Conservation (phyloP, 1,139 yeast species). For the Saccharomyces pastorianus region DNA sequence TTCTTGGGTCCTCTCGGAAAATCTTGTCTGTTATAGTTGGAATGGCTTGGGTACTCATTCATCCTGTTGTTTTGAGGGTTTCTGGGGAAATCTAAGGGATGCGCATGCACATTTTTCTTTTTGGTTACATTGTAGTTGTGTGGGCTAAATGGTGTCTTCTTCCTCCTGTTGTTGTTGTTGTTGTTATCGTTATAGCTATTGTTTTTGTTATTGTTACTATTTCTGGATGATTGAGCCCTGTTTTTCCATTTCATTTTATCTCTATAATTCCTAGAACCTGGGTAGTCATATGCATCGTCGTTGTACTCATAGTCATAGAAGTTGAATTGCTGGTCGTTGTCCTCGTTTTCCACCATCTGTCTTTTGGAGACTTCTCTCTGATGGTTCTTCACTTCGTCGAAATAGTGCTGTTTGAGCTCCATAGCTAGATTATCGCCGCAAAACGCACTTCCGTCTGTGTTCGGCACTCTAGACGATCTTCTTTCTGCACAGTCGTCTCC, state of each 20-base stretch:
- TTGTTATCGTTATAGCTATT: constrained; percentile 1
- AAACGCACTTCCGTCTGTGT: constrained; percentile 66
- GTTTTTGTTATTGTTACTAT: constrained; percentile 2
- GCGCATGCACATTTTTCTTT: constrained; percentile 9
- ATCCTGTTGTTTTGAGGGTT: neutral
- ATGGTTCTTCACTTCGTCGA: constrained; percentile 42
- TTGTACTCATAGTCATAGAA: constrained; percentile 7
- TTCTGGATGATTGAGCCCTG: constrained; percentile 5
- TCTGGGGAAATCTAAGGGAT: constrained; percentile 2
- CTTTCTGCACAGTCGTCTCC: constrained; percentile 72
- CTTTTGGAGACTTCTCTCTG: constrained; percentile 18
- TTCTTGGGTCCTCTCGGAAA: neutral
- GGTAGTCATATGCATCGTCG: constrained; percentile 4
- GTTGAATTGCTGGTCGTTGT: constrained; percentile 15
- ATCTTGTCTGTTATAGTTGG: neutral
- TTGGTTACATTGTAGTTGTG: constrained; percentile 9
- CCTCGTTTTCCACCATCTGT: constrained; percentile 1
- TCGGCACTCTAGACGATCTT: constrained; percentile 57
- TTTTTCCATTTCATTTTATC: constrained; percentile 8
- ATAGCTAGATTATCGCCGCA: constrained; percentile 64
- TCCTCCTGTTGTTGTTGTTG: constrained; percentile 6
- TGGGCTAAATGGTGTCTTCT: constrained; percentile 16
- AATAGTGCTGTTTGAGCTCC: constrained; percentile 24
- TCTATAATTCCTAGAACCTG: constrained; percentile 5
- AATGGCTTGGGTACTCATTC: neutral